A percentile compares a stretch with the other conserved stretches of the same genome.
These are phyloP conservation scores for Pseudevernia furfuracea DNA, from an alignment of 495 filamentous ascomycete species.

Conservation along the genomic window DNA sequence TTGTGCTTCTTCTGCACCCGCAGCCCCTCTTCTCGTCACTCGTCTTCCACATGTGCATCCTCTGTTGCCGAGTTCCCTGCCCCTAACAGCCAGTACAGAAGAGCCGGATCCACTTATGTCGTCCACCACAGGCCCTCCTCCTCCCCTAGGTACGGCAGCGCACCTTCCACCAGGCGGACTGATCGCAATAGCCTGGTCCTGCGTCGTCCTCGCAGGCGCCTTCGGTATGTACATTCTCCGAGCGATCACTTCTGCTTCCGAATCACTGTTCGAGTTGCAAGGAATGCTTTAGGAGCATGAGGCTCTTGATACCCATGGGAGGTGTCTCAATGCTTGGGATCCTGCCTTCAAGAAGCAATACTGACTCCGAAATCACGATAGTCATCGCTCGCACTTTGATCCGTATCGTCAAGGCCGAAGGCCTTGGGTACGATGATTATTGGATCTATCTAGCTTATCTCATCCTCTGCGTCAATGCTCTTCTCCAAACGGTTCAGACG, in stretches of 20 bases:
- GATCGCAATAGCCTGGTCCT: conserved; percentile 12
- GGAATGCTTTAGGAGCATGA: background rate
- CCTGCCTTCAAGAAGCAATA: background rate
- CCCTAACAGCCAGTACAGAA: background rate
- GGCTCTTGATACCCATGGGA: background rate
- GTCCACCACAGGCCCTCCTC: background rate
- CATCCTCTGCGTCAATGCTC: conserved; percentile 33
- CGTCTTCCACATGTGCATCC: background rate
- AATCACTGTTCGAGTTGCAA: background rate
- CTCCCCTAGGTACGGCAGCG: conserved; percentile 3
- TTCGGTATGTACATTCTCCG: conserved; percentile 21
- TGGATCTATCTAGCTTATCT: conserved; percentile 36
- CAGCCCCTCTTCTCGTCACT: background rate
- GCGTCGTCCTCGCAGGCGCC: conserved; percentile 29
- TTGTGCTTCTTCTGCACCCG: conserved; percentile 2
- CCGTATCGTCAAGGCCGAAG: conserved; percentile 29
- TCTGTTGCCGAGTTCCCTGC: background rate
- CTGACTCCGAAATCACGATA: background rate
- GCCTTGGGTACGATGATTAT: conserved; percentile 37
- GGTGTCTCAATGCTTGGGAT: background rate
- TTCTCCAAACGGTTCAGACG: conserved; percentile 40
- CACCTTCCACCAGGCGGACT: conserved; percentile 6
- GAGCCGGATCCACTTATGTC: conserved; percentile 2
- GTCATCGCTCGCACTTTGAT: conserved; percentile 34
- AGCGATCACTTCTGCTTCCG: too few species aligned